phyloP scores from a whole-genome alignment of 768 basidiomycete genomes.

The Lentinula detonsa region DNA sequence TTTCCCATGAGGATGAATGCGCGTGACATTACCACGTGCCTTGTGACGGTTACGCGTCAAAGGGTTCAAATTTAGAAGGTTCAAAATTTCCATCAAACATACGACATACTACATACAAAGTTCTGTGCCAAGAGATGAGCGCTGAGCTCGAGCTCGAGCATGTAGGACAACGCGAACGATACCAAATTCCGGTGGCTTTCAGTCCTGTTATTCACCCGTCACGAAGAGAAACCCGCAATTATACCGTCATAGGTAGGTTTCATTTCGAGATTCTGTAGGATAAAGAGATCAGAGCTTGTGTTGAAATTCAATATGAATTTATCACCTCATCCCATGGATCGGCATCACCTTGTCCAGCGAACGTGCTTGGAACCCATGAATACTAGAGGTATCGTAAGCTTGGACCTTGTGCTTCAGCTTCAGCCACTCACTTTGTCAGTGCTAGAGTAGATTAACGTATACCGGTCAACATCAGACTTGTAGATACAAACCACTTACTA shows the following conservation, averaged over 20 bases:
- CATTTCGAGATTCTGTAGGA: slow-evolving; percentile 26
- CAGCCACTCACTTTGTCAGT: slow-evolving; percentile 7
- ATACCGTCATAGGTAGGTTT: slow-evolving; percentile 46
- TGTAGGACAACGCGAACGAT: no score
- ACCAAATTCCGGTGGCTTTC: no score
- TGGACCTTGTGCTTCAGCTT: background rate
- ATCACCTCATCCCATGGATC: slow-evolving; percentile 31
- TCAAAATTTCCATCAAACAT: no score
- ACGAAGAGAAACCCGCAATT: slow-evolving; percentile 23
- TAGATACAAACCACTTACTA: background rate
- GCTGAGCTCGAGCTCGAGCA: no score
- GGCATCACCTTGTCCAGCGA: slow-evolving; percentile 34
- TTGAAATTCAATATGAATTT: background rate
- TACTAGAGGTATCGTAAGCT: slow-evolving; percentile 16
- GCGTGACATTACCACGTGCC: no score
- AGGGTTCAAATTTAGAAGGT: no score
- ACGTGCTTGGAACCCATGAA: slow-evolving; percentile 33
- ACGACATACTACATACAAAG: no score
- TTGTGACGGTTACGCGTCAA: no score
- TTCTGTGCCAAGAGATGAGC: no score
- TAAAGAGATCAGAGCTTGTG: background rate
- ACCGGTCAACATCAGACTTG: background rate
- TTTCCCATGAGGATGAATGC: no score
- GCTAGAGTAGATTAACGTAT: background rate
- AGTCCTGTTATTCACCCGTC: background rate